Evolutionary conservation across 306 rosid species (phyloP).

Genomic region (Cicer bijugum): DNA sequence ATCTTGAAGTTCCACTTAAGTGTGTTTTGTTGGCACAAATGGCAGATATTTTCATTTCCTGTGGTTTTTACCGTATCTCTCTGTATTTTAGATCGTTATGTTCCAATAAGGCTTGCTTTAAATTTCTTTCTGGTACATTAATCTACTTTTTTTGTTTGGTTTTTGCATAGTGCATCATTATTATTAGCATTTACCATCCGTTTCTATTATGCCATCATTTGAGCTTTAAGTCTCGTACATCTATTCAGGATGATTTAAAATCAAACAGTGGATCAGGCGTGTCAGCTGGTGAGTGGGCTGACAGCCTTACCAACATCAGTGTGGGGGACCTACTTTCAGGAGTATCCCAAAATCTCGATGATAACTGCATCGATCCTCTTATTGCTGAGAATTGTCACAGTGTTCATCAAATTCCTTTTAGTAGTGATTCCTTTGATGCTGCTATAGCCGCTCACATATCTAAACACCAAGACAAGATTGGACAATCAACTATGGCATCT

Average conservation of each 20-base stretch:
- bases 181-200: slow-evolving; percentile 16
- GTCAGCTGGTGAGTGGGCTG: slow-evolving; percentile 96
- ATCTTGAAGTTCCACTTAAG: slow-evolving; percentile 34
- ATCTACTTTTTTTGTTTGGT: slow-evolving; percentile 33
- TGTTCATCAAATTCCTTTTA: slow-evolving; percentile 81
- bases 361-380: slow-evolving; percentile 55
- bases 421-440: slow-evolving; percentile 97
- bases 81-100: slow-evolving; percentile 23
- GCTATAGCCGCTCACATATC: slow-evolving; percentile 97
- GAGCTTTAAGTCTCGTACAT: slow-evolving; percentile 30
- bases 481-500: slow-evolving; percentile 58
- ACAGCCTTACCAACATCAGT: slow-evolving; percentile 93
- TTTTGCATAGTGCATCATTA: slow-evolving; percentile 23
- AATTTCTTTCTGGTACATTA: slow-evolving; percentile 9
- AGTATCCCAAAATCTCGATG: slow-evolving; percentile 62
- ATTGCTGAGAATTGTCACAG: slow-evolving; percentile 55
- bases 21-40: slow-evolving; percentile 28
- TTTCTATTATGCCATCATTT: slow-evolving; percentile 24
- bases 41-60: slow-evolving; percentile 27
- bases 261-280: slow-evolving; percentile 61
- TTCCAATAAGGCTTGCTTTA: slow-evolving; percentile 20
- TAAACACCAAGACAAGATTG: slow-evolving; percentile 70
- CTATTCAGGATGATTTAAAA: slow-evolving; percentile 66
- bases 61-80: background rate
- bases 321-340: slow-evolving; percentile 83